Base-by-base conservation (phyloP, 1,284 basidiomycete species). In the Takashimella tepidaria region DNA sequence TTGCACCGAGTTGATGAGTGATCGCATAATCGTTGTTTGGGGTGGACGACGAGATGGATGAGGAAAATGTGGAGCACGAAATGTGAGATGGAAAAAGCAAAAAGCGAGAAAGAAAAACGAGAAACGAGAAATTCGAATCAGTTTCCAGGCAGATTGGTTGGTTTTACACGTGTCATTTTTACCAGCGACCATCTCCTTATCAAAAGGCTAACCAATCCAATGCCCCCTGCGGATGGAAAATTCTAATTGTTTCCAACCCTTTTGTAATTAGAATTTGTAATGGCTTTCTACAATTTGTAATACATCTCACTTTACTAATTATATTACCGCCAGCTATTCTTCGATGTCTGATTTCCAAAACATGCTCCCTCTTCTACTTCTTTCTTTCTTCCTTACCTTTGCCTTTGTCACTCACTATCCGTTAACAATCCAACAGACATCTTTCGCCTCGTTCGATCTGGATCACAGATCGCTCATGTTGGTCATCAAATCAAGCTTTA, bases 401-500 rank as follows among this genome's bases (percentile, higher is more conserved):
- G 41, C 46, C 31, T 47, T 22, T 37, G 27, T 31, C 46, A 23
- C 25, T 31, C 25, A 37, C 46, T 24, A 37, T 27, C 27, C 46
- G 31, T 37, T 47, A 27, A 47, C 25, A 13, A n/a, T 22, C 13
- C n/a, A 24, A 31, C 16, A 1, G 19, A 11, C 5, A 20, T 31
- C 24, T 47, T 13, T 37, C 46, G 41, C 46, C 26, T 37, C 46
- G 41, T 47, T 27, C 46, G 21, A 12, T 47, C 46, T 27, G 27
- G 27, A 47, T 37, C 46, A 47, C 10, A 37, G 25, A 37, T 8
- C 26, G 13, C 21, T 22, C 41, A 47, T 47, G 46, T 47, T 37
- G n/a, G n/a, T n/a, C n/a, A n/a, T n/a, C n/a, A n/a, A n/a, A n/a
- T n/a, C n/a, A n/a, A n/a, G n/a, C n/a, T n/a, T n/a, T n/a, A n/a